phyloP scores from a whole-genome alignment of 176 grass and related monocot genomes.

The Carex littledalei region DNA sequence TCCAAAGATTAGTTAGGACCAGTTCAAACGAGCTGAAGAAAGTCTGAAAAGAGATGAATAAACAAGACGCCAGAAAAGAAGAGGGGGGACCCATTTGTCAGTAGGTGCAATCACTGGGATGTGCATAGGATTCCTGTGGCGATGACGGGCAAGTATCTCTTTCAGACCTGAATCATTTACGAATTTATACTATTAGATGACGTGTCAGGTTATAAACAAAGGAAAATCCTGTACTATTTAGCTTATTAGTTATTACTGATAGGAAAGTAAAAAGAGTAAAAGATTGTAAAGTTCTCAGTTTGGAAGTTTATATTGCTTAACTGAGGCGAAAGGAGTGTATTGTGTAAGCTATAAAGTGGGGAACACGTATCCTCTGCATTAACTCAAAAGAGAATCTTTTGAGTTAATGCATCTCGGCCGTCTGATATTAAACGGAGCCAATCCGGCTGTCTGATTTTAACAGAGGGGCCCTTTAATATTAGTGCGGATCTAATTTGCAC shows the following conservation, averaged over 20 bases:
- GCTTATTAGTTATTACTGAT: background rate
- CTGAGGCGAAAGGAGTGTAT: background rate
- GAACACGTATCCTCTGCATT: no score
- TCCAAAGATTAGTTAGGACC: slow-evolving; percentile 1
- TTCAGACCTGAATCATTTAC: background rate
- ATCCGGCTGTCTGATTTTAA: no score
- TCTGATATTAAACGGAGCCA: no score
- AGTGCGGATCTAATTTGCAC: no score
- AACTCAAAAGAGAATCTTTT: no score
- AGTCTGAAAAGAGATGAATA: slow-evolving; percentile 5
- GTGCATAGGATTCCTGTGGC: slow-evolving; percentile 28
- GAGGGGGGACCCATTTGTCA: slow-evolving; percentile 14
- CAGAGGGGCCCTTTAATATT: no score
- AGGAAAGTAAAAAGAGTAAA: background rate
- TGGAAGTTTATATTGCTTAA: background rate
- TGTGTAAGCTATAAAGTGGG: background rate
- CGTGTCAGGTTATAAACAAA: background rate
- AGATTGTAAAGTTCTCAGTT: background rate
- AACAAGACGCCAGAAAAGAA: slow-evolving; percentile 9
- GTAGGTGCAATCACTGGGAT: background rate
- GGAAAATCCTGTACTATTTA: no score
- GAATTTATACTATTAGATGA: background rate
- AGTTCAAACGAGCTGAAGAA: slow-evolving; percentile 17
- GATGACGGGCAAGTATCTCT: background rate
- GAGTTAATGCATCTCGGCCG: no score